These are phyloP conservation scores for Leccinellum rugosiceps DNA, from an alignment of 768 basidiomycete genomes.

Conservation along the genomic window DNA sequence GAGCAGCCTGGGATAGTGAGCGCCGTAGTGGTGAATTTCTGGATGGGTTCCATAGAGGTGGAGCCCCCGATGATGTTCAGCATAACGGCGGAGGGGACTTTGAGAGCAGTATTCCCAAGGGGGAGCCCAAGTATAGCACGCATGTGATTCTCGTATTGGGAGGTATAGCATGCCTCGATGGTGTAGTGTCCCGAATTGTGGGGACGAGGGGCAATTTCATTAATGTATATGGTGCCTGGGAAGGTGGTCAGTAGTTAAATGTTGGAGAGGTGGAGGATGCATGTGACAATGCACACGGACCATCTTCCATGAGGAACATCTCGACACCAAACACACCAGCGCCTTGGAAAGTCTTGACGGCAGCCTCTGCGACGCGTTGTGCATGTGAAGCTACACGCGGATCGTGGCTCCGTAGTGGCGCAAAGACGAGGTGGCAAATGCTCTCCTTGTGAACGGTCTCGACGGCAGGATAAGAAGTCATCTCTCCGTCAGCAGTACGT, in stretches of 20 bases:
- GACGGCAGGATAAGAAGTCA: slow-evolving; percentile 84
- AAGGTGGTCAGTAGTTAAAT: background rate
- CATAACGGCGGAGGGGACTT: slow-evolving; percentile 87
- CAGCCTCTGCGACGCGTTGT: slow-evolving; percentile 71
- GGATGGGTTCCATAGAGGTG: slow-evolving; percentile 59
- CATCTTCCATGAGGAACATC: slow-evolving; percentile 91
- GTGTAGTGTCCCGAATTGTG: slow-evolving; percentile 99
- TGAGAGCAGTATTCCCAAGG: slow-evolving; percentile 82
- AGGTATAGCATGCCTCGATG: slow-evolving; percentile 95
- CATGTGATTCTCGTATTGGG: slow-evolving; percentile 97
- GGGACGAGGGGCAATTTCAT: slow-evolving; percentile 97
- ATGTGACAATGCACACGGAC: slow-evolving; percentile 39
- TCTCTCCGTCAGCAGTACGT: slow-evolving; percentile 66
- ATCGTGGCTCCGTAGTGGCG: slow-evolving; percentile 69
- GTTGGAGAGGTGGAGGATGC: background rate
- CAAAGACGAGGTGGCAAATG: slow-evolving; percentile 90
- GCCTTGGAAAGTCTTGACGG: slow-evolving; percentile 74
- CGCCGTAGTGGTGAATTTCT: slow-evolving; percentile 52
- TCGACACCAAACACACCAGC: slow-evolving; percentile 98
- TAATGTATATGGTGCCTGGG: slow-evolving; percentile 75
- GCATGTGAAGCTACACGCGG: slow-evolving; percentile 56
- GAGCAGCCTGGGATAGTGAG: slow-evolving; percentile 70
- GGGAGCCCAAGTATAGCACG: slow-evolving; percentile 90
- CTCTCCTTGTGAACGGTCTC: slow-evolving; percentile 95
- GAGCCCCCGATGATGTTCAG: slow-evolving; percentile 92